Conservation (phyloP, 2,329 filamentous ascomycete genomes). For the Gremmenia infestans region DNA sequence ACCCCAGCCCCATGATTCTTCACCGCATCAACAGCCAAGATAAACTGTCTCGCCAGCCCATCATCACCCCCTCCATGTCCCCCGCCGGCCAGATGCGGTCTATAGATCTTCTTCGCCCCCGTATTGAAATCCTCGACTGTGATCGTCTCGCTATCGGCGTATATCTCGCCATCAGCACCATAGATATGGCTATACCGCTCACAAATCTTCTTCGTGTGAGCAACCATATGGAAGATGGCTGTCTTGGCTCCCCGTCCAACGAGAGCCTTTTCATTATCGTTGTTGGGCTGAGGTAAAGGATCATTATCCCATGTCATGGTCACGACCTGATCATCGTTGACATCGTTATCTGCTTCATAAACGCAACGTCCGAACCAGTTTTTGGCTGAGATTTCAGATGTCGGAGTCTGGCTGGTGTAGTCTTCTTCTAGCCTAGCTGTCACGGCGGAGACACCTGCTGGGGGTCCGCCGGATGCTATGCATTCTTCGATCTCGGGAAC, state of each 20-base stretch:
- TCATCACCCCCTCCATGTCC: constrained; percentile 76
- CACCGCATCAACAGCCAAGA: constrained; percentile 74
- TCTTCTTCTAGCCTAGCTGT: constrained; percentile 40
- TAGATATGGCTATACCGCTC: constrained; percentile 81
- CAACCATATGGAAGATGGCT: constrained; percentile 90
- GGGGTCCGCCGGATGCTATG: constrained; percentile 39
- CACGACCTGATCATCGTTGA: constrained; percentile 88
- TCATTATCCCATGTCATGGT: constrained; percentile 84
- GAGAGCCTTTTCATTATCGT: constrained; percentile 18
- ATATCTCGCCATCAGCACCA: constrained; percentile 79
- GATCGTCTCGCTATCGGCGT: constrained; percentile 76
- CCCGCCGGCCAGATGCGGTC: constrained; percentile 55
- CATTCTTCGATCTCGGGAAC: constrained; percentile 86
- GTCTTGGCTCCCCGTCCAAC: constrained; percentile 65
- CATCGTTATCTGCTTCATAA: constrained; percentile 87
- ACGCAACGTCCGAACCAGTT: constrained; percentile 95
- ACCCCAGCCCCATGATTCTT: constrained; percentile 65
- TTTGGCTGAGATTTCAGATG: constrained; percentile 42
- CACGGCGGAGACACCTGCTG: constrained; percentile 45
- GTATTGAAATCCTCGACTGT: constrained; percentile 67
- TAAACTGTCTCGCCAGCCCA: constrained; percentile 76
- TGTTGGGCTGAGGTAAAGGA: constrained; percentile 30
- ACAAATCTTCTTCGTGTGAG: constrained; percentile 82
- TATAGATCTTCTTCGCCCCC: constrained; percentile 45
- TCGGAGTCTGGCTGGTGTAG: constrained; percentile 47